A percentile compares a stretch with the other conserved stretches of the same genome.
These are phyloP conservation scores for Monosporascus sp. DNA, from an alignment of 2,329 filamentous ascomycete genomes.

Conservation along the genomic window DNA sequence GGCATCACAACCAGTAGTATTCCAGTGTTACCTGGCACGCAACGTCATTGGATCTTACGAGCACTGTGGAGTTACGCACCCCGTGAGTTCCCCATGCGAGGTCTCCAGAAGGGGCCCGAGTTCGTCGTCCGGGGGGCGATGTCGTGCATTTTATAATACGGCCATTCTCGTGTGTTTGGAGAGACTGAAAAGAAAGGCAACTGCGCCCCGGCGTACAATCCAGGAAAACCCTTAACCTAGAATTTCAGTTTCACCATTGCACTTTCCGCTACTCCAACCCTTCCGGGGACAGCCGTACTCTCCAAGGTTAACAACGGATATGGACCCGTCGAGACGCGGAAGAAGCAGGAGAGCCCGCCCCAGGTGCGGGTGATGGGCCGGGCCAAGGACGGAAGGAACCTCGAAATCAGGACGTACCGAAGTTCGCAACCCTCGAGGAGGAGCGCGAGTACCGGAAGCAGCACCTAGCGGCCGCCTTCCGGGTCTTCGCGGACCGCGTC, in stretches of 20 bases:
- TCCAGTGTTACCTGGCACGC: not conserved
- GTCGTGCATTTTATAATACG: not conserved
- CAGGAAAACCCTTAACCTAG: not conserved
- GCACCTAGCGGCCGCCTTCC: conserved; percentile 56
- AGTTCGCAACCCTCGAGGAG: conserved; percentile 45
- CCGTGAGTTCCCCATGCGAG: not conserved
- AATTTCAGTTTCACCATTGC: not conserved
- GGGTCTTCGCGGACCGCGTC: conserved; percentile 56
- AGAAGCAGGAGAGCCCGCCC: conserved; percentile 10
- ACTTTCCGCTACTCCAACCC: not conserved
- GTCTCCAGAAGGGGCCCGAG: not conserved
- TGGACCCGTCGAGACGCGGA: conserved; percentile 8
- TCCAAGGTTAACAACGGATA: not conserved
- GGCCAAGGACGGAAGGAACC: conserved; percentile 23
- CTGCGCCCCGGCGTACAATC: too few species aligned
- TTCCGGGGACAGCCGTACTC: not conserved
- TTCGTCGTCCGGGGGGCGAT: not conserved
- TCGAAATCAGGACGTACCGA: conserved; percentile 24
- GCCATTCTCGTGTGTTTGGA: not conserved
- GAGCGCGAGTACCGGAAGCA: conserved; percentile 54
- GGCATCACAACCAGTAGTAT: not conserved
- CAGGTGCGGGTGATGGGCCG: conserved; percentile 22
- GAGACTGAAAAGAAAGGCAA: too few species aligned
- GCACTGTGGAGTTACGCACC: not conserved
- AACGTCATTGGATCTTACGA: not conserved